phyloP scores from a whole-genome alignment of 306 rosid genomes.

The Luffa acutangula region DNA sequence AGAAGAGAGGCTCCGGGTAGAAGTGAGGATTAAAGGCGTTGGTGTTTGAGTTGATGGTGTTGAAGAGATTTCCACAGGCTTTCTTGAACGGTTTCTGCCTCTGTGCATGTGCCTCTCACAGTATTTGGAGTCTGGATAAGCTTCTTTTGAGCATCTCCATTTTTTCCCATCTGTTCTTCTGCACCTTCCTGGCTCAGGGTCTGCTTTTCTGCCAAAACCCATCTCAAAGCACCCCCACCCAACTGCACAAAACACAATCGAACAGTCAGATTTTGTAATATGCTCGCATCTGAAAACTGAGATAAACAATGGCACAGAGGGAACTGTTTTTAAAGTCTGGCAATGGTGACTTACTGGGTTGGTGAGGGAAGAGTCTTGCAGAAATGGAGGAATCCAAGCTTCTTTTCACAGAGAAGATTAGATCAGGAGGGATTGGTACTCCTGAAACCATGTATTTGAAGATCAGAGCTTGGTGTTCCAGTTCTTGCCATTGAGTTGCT shows the following conservation, averaged over 20 bases:
- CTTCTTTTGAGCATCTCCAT: conserved; percentile 99
- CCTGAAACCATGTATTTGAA: conserved; percentile 92
- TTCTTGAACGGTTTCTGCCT: conserved; percentile 99
- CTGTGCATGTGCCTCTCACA: conserved; percentile 99
- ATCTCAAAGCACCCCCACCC: conserved; percentile 95
- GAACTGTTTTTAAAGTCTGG: background rate
- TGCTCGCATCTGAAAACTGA: background rate
- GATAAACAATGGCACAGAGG: background rate
- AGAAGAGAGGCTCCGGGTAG: conserved; percentile 11
- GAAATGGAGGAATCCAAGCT: conserved; percentile 66
- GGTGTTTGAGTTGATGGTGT: conserved; percentile 9
- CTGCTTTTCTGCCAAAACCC: conserved; percentile 91
- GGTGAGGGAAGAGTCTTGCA: conserved; percentile 75
- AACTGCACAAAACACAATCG: conserved; percentile 39
- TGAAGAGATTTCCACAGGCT: conserved; percentile 97
- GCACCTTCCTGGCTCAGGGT: conserved; percentile 99
- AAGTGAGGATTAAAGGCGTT: conserved; percentile 12
- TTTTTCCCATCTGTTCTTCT: conserved; percentile 99
- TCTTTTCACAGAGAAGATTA: conserved; percentile 66
- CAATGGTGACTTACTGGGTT: conserved; percentile 41
- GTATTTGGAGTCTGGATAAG: conserved; percentile 97
- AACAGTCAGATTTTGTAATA: background rate
- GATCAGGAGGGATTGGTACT: conserved; percentile 78
- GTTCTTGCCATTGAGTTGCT: conserved; percentile 92
- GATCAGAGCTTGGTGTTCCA: conserved; percentile 92